phyloP scores from a whole-genome alignment of 441 rosid species.

The Populus hybrid region DNA sequence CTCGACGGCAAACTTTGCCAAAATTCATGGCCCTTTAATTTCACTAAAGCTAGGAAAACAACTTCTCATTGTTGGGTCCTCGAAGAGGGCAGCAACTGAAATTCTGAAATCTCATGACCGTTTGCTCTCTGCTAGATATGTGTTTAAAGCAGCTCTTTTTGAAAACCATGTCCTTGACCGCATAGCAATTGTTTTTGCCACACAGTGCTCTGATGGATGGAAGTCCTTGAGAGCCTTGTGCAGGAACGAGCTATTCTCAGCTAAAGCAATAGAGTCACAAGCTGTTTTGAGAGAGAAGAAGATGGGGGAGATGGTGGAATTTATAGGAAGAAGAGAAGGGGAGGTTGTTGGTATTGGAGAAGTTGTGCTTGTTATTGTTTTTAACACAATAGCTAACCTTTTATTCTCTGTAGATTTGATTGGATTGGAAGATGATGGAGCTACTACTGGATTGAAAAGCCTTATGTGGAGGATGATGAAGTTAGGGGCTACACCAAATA shows the following conservation, averaged over 20 bases:
- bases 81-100: constrained; percentile 28
- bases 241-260: constrained; percentile 27
- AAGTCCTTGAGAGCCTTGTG: constrained; percentile 22
- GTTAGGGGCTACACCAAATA: constrained; percentile 21
- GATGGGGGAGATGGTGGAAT: constrained; percentile 22
- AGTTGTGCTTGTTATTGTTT: constrained; percentile 21
- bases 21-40: constrained; percentile 27
- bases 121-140: constrained; percentile 24
- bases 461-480: constrained; percentile 26
- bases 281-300: constrained; percentile 22
- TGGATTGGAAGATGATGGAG: constrained; percentile 13
- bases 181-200: constrained; percentile 18
- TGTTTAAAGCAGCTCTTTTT: background rate
- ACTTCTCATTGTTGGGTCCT: constrained; percentile 31
- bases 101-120: constrained; percentile 34
- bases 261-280: constrained; percentile 23
- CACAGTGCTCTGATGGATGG: constrained; percentile 28
- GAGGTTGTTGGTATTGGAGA: constrained; percentile 21
- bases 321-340: constrained; percentile 20
- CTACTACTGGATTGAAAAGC: constrained; percentile 8
- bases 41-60: constrained; percentile 29
- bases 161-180: constrained; percentile 5
- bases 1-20: constrained; percentile 22
- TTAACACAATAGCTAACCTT: constrained; percentile 23
- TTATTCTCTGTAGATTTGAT: constrained; percentile 25